Evolutionary conservation across 805 yeast species (phyloP).

Genomic region (Saturnispora ahearnii): DNA sequence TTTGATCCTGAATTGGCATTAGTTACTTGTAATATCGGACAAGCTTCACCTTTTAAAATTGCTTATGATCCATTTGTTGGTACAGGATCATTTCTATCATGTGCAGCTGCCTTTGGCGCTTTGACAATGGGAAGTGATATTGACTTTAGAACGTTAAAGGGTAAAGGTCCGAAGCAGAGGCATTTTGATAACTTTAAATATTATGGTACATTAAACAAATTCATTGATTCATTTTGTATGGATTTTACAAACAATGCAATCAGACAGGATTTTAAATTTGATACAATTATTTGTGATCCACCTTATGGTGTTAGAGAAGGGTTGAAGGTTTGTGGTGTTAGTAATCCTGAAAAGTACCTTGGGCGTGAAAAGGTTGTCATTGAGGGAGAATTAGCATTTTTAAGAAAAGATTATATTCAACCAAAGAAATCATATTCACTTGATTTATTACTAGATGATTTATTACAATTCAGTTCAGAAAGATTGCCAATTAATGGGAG

Average conservation of each 20-base stretch:
- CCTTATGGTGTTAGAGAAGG: conserved; percentile 98
- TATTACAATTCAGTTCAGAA: conserved; percentile 61
- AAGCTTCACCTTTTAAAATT: conserved; percentile 52
- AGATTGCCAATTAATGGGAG: conserved; percentile 71
- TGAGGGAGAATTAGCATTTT: conserved; percentile 69
- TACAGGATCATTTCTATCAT: conserved; percentile 87
- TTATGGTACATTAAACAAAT: conserved; percentile 48
- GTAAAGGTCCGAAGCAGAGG: conserved; percentile 35
- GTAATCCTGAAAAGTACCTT: conserved; percentile 44
- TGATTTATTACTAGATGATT: conserved; percentile 67
- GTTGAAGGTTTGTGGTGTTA: conserved; percentile 83
- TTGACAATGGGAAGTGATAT: conserved; percentile 81
- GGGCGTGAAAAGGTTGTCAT: conserved; percentile 71
- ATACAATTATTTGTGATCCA: conserved; percentile 89
- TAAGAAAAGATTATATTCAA: conserved; percentile 76
- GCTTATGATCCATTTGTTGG: conserved; percentile 95
- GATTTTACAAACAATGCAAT: conserved; percentile 91
- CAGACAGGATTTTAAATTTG: conserved; percentile 51
- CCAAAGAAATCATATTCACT: conserved; percentile 88
- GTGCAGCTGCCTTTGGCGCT: conserved; percentile 81
- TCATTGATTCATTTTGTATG: conserved; percentile 77
- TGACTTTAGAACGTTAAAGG: conserved; percentile 70
- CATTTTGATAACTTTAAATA: conserved; percentile 61
- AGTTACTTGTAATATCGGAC: conserved; percentile 81
- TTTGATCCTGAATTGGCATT: conserved; percentile 91